A percentile compares a stretch with the other conserved stretches of the same genome.
phyloP scores from a whole-genome alignment of 305 asterid genomes.

The Solanum hybrid region DNA sequence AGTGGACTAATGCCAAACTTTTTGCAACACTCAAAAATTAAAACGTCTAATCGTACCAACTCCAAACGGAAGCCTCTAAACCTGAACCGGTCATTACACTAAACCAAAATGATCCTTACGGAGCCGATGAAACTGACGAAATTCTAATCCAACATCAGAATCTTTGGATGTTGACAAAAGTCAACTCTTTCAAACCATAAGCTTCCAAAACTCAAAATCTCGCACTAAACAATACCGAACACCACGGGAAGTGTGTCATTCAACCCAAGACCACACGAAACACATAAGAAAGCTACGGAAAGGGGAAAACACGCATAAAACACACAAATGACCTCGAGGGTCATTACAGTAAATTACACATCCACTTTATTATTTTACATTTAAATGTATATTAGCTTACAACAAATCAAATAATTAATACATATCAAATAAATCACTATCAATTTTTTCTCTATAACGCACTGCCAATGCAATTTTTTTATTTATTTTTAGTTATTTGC shows the following conservation, averaged over 20 bases:
- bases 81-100: not conserved
- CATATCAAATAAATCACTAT: not conserved
- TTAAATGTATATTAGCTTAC: not conserved
- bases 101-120: not conserved
- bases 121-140: not conserved
- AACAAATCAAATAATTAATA: not conserved
- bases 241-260: not conserved
- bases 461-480: not conserved
- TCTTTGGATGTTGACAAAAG: not conserved
- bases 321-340: not conserved
- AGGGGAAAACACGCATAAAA: not conserved
- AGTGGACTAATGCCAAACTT: not conserved
- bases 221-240: not conserved
- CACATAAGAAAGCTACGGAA: not conserved
- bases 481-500: too few species aligned
- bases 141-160: not conserved
- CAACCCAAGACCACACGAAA: not conserved
- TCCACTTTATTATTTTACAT: not conserved
- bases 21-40: not conserved
- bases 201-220: not conserved
- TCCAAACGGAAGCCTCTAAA: not conserved
- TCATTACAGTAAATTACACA: too few species aligned
- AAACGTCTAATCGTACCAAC: not conserved
- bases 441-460: not conserved
- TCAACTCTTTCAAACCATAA: not conserved